Conservation (phyloP, 2,329 filamentous ascomycete species). For the Pyrenophora tritici-repentis region DNA sequence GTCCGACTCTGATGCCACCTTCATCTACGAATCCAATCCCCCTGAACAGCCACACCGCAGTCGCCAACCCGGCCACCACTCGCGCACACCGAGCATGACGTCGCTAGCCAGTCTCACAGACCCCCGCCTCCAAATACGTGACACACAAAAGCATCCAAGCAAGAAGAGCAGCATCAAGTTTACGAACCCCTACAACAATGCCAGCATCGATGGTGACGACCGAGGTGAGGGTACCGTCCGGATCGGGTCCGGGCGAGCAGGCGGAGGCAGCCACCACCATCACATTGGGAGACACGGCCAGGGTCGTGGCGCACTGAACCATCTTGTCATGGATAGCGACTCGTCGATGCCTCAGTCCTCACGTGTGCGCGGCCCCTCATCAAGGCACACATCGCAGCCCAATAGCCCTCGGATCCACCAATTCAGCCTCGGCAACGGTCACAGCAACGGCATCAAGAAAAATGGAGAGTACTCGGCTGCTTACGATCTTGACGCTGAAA, state of each 20-base stretch:
- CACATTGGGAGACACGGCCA: constrained; percentile 81
- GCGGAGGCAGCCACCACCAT: constrained; percentile 74
- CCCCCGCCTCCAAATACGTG: constrained; percentile 59
- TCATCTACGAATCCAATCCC: constrained; percentile 98
- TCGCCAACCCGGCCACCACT: constrained; percentile 71
- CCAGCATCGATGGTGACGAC: constrained; percentile 57
- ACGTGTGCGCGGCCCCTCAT: constrained; percentile 64
- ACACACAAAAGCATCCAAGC: constrained; percentile 65
- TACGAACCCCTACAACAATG: constrained; percentile 72
- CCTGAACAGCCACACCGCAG: constrained; percentile 66
- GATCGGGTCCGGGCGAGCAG: constrained; percentile 50
- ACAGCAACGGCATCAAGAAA: constrained; percentile 54
- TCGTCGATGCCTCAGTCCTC: constrained; percentile 71
- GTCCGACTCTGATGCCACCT: constrained; percentile 96
- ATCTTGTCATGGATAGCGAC: constrained; percentile 60
- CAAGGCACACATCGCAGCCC: constrained; percentile 68
- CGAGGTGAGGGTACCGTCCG: constrained; percentile 47
- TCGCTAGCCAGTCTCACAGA: constrained; percentile 75
- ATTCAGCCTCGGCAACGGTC: constrained; percentile 49
- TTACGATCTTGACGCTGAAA: constrained; percentile 82
- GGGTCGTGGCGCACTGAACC: constrained; percentile 71
- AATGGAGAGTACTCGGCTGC: constrained; percentile 66
- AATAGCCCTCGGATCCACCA: constrained; percentile 66
- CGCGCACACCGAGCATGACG: constrained; percentile 90
- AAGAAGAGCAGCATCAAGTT: constrained; percentile 98